Evolutionary conservation across 106 monocot species (phyloP).

Genomic region (Alisma plantagoaquatica): DNA sequence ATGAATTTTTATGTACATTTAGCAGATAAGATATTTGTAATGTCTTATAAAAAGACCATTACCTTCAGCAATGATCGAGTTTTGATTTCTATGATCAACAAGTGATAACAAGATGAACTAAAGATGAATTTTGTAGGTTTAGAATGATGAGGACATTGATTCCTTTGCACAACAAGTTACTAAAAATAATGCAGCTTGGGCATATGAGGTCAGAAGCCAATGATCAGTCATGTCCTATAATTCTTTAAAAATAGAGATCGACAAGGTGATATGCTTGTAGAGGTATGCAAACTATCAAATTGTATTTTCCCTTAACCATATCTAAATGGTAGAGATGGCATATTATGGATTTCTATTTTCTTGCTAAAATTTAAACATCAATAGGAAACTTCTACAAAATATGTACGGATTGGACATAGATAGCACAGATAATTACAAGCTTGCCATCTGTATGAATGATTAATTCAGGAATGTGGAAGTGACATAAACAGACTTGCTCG

Average conservation of each 20-base stretch:
- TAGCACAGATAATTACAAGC: too few relatives aligned
- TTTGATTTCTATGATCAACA: neutral
- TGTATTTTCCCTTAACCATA: too few relatives aligned
- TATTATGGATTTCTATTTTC: too few relatives aligned
- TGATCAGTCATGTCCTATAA: slow-evolving; percentile 36
- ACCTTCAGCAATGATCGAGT: neutral
- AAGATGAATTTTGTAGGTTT: slow-evolving; percentile 21
- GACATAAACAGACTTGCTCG: too few relatives aligned
- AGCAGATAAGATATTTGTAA: neutral
- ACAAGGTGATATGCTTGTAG: slow-evolving; percentile 74
- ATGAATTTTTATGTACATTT: neutral
- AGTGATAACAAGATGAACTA: neutral
- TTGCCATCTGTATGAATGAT: too few relatives aligned
- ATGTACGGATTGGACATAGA: too few relatives aligned
- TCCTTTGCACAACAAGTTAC: neutral
- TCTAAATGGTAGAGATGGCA: too few relatives aligned
- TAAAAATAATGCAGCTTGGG: slow-evolving; percentile 17
- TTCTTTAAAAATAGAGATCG: slow-evolving; percentile 62
- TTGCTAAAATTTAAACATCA: too few relatives aligned
- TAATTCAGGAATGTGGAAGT: too few relatives aligned
- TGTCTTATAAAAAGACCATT: neutral
- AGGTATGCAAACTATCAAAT: too few relatives aligned
- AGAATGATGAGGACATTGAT: slow-evolving; percentile 1
- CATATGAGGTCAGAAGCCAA: slow-evolving; percentile 18
- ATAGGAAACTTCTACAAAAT: too few relatives aligned